Conservation (phyloP, 345 rosid species). For the Sonneratia caseolaris region DNA sequence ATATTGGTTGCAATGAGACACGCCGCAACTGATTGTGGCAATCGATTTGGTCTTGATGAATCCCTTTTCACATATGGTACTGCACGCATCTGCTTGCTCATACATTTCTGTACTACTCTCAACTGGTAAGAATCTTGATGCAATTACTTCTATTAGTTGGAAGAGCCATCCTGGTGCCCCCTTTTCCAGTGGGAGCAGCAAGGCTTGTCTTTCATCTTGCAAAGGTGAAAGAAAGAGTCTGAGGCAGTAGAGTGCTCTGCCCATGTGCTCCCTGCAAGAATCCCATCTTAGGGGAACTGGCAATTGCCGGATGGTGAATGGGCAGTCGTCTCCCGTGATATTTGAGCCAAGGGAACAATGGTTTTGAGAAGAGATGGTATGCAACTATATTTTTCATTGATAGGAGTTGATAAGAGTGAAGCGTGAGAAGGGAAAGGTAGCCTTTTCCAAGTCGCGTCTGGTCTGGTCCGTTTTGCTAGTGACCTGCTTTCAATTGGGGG, state of each 20-base stretch:
- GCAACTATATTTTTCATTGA: too few relatives aligned
- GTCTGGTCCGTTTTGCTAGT: too few relatives aligned
- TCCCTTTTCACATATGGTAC: neutral
- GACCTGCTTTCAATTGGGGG: too few relatives aligned
- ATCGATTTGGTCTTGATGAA: neutral
- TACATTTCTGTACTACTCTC: neutral
- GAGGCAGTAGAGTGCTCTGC: neutral
- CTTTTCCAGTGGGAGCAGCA: neutral
- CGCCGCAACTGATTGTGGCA: neutral
- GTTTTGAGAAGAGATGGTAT: too few relatives aligned
- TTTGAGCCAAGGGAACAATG: too few relatives aligned
- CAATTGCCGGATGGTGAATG: neutral
- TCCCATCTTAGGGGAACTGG: neutral
- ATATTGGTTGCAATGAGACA: too few relatives aligned
- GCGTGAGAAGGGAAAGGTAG: too few relatives aligned
- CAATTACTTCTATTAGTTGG: neutral
- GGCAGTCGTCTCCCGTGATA: neutral
- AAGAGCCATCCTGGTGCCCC: neutral
- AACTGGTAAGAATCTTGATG: neutral
- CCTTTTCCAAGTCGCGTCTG: too few relatives aligned
- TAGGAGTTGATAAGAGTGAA: too few relatives aligned
- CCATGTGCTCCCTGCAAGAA: neutral
- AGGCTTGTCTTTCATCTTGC: neutral
- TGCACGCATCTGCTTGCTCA: neutral
- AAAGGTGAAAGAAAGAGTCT: neutral